Base-by-base conservation (phyloP, 1,284 basidiomycete genomes). In the Pascua sp. region DNA sequence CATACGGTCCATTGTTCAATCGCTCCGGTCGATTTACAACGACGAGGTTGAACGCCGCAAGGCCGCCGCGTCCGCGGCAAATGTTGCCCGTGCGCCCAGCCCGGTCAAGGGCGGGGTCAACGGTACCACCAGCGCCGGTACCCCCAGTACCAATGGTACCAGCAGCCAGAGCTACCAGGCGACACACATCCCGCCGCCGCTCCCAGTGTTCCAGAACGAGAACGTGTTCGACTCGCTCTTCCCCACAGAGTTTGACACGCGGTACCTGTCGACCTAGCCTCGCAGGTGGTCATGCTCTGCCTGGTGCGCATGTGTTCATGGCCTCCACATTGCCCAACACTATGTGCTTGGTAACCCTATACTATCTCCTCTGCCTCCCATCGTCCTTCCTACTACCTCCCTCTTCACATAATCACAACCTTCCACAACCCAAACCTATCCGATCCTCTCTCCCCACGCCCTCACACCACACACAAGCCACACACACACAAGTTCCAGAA, bases 11-110 rank as follows among this genome's bases (percentile, higher is more conserved):
- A 79, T 98, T 42, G 83, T 86, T 42, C 82, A 82, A 67, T 80
- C 87, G 38, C 76, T 97, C 65, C 86, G 87, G 70, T 82, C 81
- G 55, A 90, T 94, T 38, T 96, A 90, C 87, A 86, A 88, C 59
- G 83, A 87, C 58, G 90, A 94, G 75, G 67, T 67, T 56, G 67
- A 68, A 51, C 56, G 61, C 40, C 63, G 65, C 42, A 56, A 59
- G 15, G 58, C 42, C 2, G 24, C 24, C 7, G 24, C 24, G 24
- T 32, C 24, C 7, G 3, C 24, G 24, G 24, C 24, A 32, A 32
- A 32, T 32, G 24, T 32, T 4, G 24, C 24, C 4, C 24, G 24
- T 4, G 24, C 24, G 7, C 24, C 24, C 24, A 32, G 24, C 24
- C 24, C 24, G 24, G 24, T 32, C 24, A 32, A 32, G 24, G 24